These are phyloP conservation scores for Mycena leptocephala DNA, from an alignment of 768 basidiomycete species.

Conservation along the genomic window DNA sequence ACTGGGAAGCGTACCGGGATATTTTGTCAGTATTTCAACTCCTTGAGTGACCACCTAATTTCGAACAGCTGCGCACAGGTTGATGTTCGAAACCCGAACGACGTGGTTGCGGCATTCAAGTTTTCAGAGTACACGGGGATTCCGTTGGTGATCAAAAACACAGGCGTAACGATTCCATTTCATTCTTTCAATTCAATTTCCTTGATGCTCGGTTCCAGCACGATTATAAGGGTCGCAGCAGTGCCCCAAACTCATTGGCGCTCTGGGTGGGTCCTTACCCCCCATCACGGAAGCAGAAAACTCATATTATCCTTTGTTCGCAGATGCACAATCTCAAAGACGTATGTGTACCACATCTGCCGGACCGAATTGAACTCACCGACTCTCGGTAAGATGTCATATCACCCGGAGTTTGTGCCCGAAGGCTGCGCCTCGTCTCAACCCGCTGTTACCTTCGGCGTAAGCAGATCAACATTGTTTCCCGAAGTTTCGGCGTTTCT, in stretches of 20 bases:
- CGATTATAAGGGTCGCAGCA: conserved; percentile 66
- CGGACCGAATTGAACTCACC: background rate
- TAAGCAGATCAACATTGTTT: conserved; percentile 32
- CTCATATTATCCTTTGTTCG: background rate
- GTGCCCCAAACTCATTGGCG: conserved; percentile 60
- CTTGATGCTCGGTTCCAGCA: conserved; percentile 50
- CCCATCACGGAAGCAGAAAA: background rate
- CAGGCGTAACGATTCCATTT: conserved; percentile 58
- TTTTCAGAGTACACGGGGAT: conserved; percentile 56
- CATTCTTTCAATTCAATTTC: background rate
- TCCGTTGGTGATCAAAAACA: conserved; percentile 66
- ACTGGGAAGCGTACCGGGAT: conserved; percentile 54
- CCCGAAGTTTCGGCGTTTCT: background rate
- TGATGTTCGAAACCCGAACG: conserved; percentile 56
- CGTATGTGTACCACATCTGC: conserved; percentile 35
- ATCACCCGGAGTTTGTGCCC: background rate
- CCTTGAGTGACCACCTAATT: background rate
- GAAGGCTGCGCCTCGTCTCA: conserved; percentile 5
- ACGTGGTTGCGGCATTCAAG: conserved; percentile 61
- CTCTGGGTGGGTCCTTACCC: conserved; percentile 58
- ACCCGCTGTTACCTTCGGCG: conserved; percentile 51
- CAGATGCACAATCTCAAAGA: conserved; percentile 61
- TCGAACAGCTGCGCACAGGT: conserved; percentile 44
- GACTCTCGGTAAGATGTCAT: background rate
- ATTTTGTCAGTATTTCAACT: conserved; percentile 50